Evolutionary conservation across 2,329 filamentous ascomycete genomes (phyloP).

Genomic region (Parascedosporium putredinis): DNA sequence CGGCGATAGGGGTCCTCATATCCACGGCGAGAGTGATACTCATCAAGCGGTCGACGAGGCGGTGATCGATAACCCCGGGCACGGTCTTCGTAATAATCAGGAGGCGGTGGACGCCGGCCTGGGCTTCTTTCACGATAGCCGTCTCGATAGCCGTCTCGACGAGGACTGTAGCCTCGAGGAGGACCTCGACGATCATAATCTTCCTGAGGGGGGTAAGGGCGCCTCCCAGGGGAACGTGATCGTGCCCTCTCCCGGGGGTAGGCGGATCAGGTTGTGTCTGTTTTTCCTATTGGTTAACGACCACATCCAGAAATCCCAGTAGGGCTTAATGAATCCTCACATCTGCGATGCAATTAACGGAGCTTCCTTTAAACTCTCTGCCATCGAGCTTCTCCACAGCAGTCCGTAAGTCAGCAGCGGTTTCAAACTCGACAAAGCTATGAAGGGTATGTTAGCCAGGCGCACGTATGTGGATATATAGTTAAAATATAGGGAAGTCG

Average conservation of each 20-base stretch:
- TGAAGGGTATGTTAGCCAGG: conserved; percentile 15
- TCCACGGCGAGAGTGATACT: conserved; percentile 59
- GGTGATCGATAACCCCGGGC: conserved; percentile 68
- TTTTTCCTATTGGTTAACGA: conserved; percentile 5
- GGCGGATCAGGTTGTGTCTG: conserved; percentile 73
- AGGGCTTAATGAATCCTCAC: conserved; percentile 41
- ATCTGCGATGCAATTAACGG: conserved; percentile 78
- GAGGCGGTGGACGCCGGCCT: conserved; percentile 36
- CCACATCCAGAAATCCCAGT: conserved; percentile 9
- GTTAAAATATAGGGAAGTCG: too few relatives aligned
- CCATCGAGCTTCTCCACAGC: conserved; percentile 93
- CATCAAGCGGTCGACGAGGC: conserved; percentile 65
- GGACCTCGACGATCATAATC: conserved; percentile 74
- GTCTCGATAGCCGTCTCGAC: conserved; percentile 52
- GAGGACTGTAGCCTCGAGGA: conserved; percentile 74
- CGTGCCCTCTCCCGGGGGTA: conserved; percentile 57
- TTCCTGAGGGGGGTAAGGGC: conserved; percentile 60
- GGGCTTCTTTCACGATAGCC: conserved; percentile 84
- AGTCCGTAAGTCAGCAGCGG: conserved; percentile 74
- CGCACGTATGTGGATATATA: too few relatives aligned
- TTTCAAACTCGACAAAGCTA: conserved; percentile 97
- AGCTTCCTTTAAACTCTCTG: conserved; percentile 82
- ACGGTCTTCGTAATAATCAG: conserved; percentile 76
- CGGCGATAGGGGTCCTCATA: conserved; percentile 71
- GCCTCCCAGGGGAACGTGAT: conserved; percentile 63